phyloP scores from a whole-genome alignment of 78 protist genomes.

The Isochrysis galbana region DNA sequence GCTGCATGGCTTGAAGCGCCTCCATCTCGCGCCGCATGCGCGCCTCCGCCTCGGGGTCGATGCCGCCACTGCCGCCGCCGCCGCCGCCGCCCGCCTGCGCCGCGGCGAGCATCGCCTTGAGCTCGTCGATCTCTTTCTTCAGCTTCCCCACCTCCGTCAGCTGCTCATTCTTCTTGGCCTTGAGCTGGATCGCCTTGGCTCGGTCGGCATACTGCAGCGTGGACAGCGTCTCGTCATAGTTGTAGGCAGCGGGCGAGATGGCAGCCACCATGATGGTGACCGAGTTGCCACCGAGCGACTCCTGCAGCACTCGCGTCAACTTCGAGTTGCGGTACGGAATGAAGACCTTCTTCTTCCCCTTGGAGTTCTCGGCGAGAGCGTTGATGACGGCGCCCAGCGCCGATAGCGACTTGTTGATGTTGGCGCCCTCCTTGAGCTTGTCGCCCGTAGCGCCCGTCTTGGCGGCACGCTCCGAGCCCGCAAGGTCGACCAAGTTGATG shows the following conservation, averaged over 20 bases:
- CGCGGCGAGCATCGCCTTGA: not conserved
- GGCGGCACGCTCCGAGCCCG: conserved; percentile 67
- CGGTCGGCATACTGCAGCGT: conserved; percentile 30
- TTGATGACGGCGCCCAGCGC: conserved; percentile 51
- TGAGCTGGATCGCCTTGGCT: conserved; percentile 12
- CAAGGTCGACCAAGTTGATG: conserved; percentile 73
- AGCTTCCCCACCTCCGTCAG: conserved; percentile 16
- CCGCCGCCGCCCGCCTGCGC: conserved; percentile 1
- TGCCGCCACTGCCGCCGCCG: not conserved
- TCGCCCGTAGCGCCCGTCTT: conserved; percentile 62
- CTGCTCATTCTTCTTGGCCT: conserved; percentile 9
- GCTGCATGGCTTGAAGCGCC: not conserved
- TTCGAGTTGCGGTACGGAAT: conserved; percentile 68
- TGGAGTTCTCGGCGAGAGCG: conserved; percentile 59
- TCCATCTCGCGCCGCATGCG: not conserved
- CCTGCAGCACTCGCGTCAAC: conserved; percentile 60
- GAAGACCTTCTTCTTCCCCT: not conserved
- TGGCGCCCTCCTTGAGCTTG: conserved; percentile 56
- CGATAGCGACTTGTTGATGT: conserved; percentile 70
- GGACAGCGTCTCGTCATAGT: conserved; percentile 47
- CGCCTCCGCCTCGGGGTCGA: not conserved
- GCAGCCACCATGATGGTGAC: conserved; percentile 58
- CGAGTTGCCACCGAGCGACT: conserved; percentile 61
- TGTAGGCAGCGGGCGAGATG: conserved; percentile 52
- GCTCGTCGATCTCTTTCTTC: not conserved